Evolutionary conservation across 441 rosid genomes (phyloP), one percentile per base, ranked within the genome.

Genomic region (Hypseocharis bilobata): DNA sequence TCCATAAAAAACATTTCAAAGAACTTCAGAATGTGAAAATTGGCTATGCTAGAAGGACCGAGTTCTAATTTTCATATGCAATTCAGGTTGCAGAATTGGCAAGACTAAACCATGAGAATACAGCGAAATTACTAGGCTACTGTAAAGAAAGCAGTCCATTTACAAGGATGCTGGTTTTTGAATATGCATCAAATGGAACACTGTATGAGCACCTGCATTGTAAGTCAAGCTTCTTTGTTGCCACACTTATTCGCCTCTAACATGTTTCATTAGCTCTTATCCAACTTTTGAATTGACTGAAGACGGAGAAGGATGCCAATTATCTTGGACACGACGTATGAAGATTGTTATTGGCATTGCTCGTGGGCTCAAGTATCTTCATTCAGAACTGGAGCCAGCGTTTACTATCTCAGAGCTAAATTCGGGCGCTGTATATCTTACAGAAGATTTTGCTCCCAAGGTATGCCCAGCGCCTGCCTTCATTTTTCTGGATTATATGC

Each of bases 381-480:
- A 93, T 68, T 70, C 78, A 26, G 95, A 93, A 69, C 92, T 91
- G 49, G 82, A 87, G 67, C 97, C 93, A 6, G 90, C 97, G 57
- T 91, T 93, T 62, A 88, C 97, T 26, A 87, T 93, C 73, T 91
- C 97, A 22, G 93, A 91, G 78, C 77, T 93, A 64, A 91, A 84
- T 73, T 88, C 99, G 27, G 86, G 81, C 63, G 84, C 97, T 51
- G 88, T 91, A 49, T 93, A 93, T 80, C 96, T 93, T 36, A 91
- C 99, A 3, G 99, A 93, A 62, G 99, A 91, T 65, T 93, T 93
- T 76, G 82, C 85, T 29, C 97, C 99, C 2, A 91, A 91, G 99
- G 99, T 88, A 81, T 20, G 29, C 63, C 59, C 19, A 23, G 11
- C n/a, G 16, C 52, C 27, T 57, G 34, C 0, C n/a, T 52, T 27